Evolutionary conservation across 1,284 basidiomycete species (phyloP), one percentile per base, ranked within the genome.

Genomic region (Fomitopsis palustris): DNA sequence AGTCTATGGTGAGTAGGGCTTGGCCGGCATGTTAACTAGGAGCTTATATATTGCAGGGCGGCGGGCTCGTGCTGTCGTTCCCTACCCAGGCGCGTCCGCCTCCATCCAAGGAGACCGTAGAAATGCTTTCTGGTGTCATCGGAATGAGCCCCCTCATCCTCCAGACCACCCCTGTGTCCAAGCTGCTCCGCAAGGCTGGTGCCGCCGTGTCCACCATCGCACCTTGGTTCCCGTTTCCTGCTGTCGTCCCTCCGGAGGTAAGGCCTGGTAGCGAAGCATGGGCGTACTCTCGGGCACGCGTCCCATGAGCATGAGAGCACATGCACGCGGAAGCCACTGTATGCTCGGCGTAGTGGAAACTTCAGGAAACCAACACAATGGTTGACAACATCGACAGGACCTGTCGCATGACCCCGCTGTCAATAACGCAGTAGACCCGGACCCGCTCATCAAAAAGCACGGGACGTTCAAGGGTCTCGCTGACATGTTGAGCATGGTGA

Each of bases 401-500:
- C 75, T 95, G 23, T 88, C 86, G 1, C 89, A 88, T 66, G 88
- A 94, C 65, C 63, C 78, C 1, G 78, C 74, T 2, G 76, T 84
- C 27, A 80, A 81, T 61, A 77, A 85, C 54, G 81, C 81, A 1
- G 85, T 84, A 64, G 65, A 79, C 49, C 80, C 81, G 21, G 93
- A 96, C 70, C 87, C 88, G 0, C 75, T 92, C 38, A 78, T 90
- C 61, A 84, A 85, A 64, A 77, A 76, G 23, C 70, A 73, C 29
- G 92, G 86, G 27, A 85, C 86, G 8, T 76, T 93, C 35, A 81
- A 77, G 54, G 85, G 87, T 2, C 64, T 94, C 27, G 75, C 79
- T 54, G 92, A 92, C 64, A 95, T 96, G 86, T 72, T 96, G 45
- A 76, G 77, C 39, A 82, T 87, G 53, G 92, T 85, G 67, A 47